Evolutionary conservation across 352 stramenopile genomes (phyloP).

Genomic region (Globisporangium viniferum): DNA sequence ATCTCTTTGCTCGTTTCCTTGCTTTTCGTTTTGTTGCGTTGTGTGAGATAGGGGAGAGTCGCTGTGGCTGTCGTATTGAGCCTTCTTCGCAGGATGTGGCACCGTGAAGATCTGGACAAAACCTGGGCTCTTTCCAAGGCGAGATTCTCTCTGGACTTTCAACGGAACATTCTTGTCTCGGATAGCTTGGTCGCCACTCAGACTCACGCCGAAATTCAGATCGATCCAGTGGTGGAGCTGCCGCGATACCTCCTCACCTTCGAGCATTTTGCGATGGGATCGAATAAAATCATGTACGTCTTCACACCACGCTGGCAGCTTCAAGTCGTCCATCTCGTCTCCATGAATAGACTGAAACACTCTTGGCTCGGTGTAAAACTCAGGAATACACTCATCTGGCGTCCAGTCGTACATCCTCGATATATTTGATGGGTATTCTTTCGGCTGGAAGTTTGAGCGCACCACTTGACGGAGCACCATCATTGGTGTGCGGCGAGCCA

Average conservation of each 20-base stretch:
- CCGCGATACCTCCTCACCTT: conserved; percentile 84
- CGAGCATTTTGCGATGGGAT: conserved; percentile 90
- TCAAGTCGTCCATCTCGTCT: conserved; percentile 63
- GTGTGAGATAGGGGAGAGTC: background rate
- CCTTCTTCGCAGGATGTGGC: conserved; percentile 29
- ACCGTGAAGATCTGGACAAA: conserved; percentile 71
- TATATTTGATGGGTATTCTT: conserved; percentile 92
- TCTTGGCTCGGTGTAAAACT: conserved; percentile 90
- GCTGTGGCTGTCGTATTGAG: background rate
- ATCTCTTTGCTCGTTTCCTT: background rate
- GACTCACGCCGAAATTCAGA: conserved; percentile 91
- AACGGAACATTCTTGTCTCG: conserved; percentile 91
- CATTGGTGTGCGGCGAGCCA: conserved; percentile 89
- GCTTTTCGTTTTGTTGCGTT: background rate
- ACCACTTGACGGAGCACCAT: conserved; percentile 84
- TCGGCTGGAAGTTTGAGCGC: conserved; percentile 89
- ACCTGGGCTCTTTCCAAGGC: conserved; percentile 53
- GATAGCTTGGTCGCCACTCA: conserved; percentile 79
- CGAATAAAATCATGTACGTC: conserved; percentile 73
- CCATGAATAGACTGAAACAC: conserved; percentile 87
- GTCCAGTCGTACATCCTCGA: conserved; percentile 92
- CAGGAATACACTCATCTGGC: conserved; percentile 95
- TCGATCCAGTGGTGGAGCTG: conserved; percentile 94
- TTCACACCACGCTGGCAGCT: conserved; percentile 75
- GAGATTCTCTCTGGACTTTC: conserved; percentile 24